Evolutionary conservation across 2,329 filamentous ascomycete species (phyloP).

Genomic region (Beauveria asiatica): DNA sequence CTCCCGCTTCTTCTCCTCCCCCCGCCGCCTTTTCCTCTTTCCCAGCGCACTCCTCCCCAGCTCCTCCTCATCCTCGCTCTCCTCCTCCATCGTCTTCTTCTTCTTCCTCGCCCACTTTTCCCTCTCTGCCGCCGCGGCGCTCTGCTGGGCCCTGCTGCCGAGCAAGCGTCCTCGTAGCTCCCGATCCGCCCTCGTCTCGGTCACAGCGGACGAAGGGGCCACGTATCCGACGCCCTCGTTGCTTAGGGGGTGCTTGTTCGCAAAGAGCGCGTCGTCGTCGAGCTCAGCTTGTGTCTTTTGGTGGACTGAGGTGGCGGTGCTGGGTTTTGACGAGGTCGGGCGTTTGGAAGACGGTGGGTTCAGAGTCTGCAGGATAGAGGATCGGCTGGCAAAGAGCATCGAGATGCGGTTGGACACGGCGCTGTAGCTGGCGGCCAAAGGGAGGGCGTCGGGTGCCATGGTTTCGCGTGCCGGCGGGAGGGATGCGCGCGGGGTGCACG

Average conservation of each 20-base stretch:
- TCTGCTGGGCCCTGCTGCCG: conserved; percentile 18
- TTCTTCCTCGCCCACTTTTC: conserved; percentile 15
- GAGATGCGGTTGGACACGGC: conserved; percentile 34
- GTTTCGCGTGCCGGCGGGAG: background rate
- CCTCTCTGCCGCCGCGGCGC: conserved; percentile 10
- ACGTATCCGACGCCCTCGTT: conserved; percentile 36
- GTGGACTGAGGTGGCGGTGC: conserved; percentile 3
- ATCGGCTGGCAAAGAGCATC: conserved; percentile 28
- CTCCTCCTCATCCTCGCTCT: conserved; percentile 27
- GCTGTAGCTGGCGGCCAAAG: conserved; percentile 29
- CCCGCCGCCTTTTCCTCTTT: conserved; percentile 26
- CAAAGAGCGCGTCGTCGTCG: conserved; percentile 21
- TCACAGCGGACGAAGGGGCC: conserved; percentile 13
- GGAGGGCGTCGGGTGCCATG: conserved; percentile 19
- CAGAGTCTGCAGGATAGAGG: conserved; percentile 24
- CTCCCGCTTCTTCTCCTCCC: conserved; percentile 8
- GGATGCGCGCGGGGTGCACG: background rate
- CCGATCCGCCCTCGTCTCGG: conserved; percentile 20
- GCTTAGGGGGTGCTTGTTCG: conserved; percentile 14
- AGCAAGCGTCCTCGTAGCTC: conserved; percentile 25
- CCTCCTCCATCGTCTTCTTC: conserved; percentile 10
- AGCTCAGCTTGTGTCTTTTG: conserved; percentile 12
- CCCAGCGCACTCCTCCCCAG: conserved; percentile 30
- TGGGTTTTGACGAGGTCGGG: conserved; percentile 5
- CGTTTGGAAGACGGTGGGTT: conserved; percentile 10